Percentiles rank a stretch among this genome's conserved stretches.
Evolutionary conservation across 176 grass and related monocot species (phyloP).

Genomic region (Bonia amplexicaulis): DNA sequence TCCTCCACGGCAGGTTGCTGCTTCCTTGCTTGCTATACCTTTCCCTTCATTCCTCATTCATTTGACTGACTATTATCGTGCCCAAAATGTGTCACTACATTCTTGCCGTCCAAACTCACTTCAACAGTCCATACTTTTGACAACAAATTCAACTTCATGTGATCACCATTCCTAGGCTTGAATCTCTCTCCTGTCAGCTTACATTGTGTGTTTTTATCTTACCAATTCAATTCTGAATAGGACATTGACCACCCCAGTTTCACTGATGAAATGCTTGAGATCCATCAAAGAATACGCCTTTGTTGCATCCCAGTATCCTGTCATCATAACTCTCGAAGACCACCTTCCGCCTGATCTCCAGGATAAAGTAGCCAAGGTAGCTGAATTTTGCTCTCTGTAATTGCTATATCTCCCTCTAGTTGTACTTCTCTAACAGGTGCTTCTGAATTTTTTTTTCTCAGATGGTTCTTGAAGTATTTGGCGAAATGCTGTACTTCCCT

Average conservation of each 20-base stretch:
- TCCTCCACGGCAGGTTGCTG: slow-evolving; percentile 70
- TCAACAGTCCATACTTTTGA: not conserved
- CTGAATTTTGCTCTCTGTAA: not conserved
- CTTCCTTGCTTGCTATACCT: not conserved
- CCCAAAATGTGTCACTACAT: not conserved
- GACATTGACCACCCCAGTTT: slow-evolving; percentile 85
- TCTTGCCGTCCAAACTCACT: not conserved
- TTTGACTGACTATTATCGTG: not conserved
- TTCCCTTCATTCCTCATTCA: not conserved
- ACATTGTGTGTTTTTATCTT: not conserved
- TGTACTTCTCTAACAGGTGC: not conserved
- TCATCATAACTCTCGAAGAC: slow-evolving; percentile 93
- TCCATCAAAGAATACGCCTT: slow-evolving; percentile 92
- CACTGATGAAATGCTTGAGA: slow-evolving; percentile 69
- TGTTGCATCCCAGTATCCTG: slow-evolving; percentile 80
- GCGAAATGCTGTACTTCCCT: slow-evolving; percentile 69
- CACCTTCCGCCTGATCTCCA: slow-evolving; percentile 82
- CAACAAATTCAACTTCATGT: not conserved
- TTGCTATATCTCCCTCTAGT: not conserved
- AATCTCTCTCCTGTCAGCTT: not conserved
- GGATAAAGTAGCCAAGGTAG: slow-evolving; percentile 88
- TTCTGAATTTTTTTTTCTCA: slow-evolving; percentile 8
- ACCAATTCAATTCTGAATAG: slow-evolving; percentile 23
- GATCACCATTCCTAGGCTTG: not conserved
- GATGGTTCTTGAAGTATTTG: slow-evolving; percentile 83